Conservation (phyloP, 768 basidiomycete species). For the Boletus patriciae region DNA sequence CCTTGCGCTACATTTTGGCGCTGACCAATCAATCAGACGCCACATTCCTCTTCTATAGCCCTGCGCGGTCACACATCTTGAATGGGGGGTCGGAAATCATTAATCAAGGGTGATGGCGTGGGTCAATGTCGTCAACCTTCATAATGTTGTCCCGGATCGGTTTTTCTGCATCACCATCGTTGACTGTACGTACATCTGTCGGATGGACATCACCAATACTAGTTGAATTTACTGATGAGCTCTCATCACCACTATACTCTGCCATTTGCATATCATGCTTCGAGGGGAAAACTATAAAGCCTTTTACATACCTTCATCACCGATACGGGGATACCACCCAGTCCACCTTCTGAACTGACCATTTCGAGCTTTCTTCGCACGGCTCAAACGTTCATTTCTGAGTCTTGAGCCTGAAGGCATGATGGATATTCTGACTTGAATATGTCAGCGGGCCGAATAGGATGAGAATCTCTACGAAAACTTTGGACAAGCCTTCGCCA, state of each 20-base stretch:
- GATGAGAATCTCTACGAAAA: too few species aligned
- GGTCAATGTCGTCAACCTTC: slow-evolving; percentile 66
- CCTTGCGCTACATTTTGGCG: too few species aligned
- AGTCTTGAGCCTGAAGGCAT: too few species aligned
- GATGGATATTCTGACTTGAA: too few species aligned
- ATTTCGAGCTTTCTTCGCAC: slow-evolving; percentile 74
- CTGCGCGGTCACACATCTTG: too few species aligned
- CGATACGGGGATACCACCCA: slow-evolving; percentile 34
- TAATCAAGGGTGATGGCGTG: too few species aligned
- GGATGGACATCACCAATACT: background rate
- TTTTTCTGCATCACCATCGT: slow-evolving; percentile 54
- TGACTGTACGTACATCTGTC: slow-evolving; percentile 12
- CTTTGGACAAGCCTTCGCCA: too few species aligned
- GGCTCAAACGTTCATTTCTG: too few species aligned
- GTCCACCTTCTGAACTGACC: slow-evolving; percentile 70
- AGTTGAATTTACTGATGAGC: slow-evolving; percentile 28
- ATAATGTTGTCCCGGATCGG: slow-evolving; percentile 93
- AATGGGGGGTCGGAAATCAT: too few species aligned
- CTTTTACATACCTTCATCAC: slow-evolving; percentile 27
- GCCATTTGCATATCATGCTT: slow-evolving; percentile 84
- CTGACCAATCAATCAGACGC: too few species aligned
- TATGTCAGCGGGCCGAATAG: too few species aligned
- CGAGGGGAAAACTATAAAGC: slow-evolving; percentile 41
- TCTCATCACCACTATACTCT: slow-evolving; percentile 56
- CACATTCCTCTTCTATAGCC: too few species aligned